phyloP scores from a whole-genome alignment of 1,284 basidiomycete species.

The Tilletia caries region DNA sequence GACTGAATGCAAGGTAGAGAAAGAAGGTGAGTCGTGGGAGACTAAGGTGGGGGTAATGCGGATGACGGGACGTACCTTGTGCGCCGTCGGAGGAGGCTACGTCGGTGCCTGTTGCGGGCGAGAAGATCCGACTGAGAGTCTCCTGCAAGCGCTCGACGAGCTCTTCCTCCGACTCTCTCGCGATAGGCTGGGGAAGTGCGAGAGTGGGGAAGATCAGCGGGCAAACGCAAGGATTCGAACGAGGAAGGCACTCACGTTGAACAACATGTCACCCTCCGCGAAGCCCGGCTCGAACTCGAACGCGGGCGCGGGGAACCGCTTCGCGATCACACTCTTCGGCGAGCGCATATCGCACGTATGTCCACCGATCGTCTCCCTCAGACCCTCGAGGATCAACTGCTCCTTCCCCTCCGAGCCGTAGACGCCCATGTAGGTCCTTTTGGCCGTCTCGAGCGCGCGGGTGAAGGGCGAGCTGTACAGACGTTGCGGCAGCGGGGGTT shows the following conservation, averaged over 20 bases:
- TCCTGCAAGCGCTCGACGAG: not conserved
- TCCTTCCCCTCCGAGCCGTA: not conserved
- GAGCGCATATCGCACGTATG: slow-evolving; percentile 36
- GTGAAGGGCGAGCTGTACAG: slow-evolving; percentile 28
- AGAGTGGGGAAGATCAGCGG: too few species aligned
- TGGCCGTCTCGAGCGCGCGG: slow-evolving; percentile 27
- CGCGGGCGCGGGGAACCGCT: slow-evolving; percentile 24
- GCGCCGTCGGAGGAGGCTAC: not conserved
- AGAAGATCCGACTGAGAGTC: not conserved
- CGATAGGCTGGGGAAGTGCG: not conserved
- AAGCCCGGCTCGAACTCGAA: slow-evolving; percentile 22
- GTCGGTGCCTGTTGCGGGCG: not conserved
- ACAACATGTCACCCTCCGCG: slow-evolving; percentile 4
- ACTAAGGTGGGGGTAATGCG: not conserved
- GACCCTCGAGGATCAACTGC: slow-evolving; percentile 30
- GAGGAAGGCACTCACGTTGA: slow-evolving; percentile 16
- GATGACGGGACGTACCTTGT: not conserved
- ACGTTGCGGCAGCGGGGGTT: slow-evolving; percentile 24
- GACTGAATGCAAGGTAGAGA: slow-evolving; percentile 13
- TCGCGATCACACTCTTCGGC: slow-evolving; percentile 19
- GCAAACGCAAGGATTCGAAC: too few species aligned
- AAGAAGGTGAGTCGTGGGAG: not conserved
- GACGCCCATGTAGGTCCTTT: slow-evolving; percentile 27
- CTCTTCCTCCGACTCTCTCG: not conserved
- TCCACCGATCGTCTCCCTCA: slow-evolving; percentile 21